Percentiles rank a stretch among this genome's conserved stretches.
phyloP scores from a whole-genome alignment of 2,329 filamentous ascomycete genomes.

The Alternaria rosae region DNA sequence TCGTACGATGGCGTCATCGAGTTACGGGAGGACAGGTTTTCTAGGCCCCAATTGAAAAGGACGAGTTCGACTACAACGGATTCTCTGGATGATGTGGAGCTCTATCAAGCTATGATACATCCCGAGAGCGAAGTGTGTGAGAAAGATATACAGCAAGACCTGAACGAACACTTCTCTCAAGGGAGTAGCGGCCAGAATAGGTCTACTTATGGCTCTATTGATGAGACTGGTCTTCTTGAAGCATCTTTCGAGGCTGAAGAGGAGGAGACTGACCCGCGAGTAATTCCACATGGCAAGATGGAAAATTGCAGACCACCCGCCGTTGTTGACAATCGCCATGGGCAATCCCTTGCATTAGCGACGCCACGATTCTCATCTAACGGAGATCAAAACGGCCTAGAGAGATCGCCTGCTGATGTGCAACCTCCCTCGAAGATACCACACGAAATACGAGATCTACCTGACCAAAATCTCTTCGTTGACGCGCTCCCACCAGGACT shows the following conservation, averaged over 20 bases:
- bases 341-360: not conserved
- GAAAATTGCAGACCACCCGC: not conserved
- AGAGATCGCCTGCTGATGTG: not conserved
- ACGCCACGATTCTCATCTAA: not conserved
- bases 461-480: constrained; percentile 39
- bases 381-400: not conserved
- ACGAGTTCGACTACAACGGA: constrained; percentile 31
- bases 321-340: not conserved
- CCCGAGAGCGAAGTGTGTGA: constrained; percentile 8
- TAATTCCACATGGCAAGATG: not conserved
- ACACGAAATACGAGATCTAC: constrained; percentile 39
- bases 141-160: constrained; percentile 7
- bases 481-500: constrained; percentile 17
- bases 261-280: not conserved
- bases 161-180: constrained; percentile 14
- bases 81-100: constrained; percentile 28
- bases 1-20: constrained; percentile 12
- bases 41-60: constrained; percentile 14
- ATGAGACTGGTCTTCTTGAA: constrained; percentile 29
- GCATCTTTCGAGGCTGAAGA: constrained; percentile 23
- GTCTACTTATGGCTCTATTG: constrained; percentile 37
- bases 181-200: constrained; percentile 25
- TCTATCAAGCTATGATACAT: constrained; percentile 12
- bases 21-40: not conserved
- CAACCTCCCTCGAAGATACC: constrained; percentile 26